These are phyloP conservation scores for Gloeostereum incarnatum DNA, from an alignment of 768 basidiomycete genomes.

Conservation along the genomic window DNA sequence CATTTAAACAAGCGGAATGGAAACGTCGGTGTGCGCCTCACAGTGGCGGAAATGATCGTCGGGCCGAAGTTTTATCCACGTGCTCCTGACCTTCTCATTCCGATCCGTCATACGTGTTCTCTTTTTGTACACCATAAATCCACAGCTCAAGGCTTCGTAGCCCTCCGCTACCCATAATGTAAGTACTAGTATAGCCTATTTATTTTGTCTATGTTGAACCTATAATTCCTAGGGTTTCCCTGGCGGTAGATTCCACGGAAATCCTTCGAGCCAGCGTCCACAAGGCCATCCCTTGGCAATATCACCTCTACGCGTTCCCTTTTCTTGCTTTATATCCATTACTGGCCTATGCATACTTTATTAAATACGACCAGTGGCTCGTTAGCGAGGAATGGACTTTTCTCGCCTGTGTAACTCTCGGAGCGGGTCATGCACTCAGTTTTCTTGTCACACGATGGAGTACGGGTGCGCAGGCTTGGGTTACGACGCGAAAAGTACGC, in stretches of 20 bases:
- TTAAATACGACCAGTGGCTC: constrained; percentile 87
- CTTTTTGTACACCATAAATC: too few relatives aligned
- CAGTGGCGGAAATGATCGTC: too few relatives aligned
- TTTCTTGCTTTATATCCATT: constrained; percentile 78
- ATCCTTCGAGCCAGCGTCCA: constrained; percentile 62
- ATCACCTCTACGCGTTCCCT: constrained; percentile 65
- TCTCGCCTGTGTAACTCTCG: constrained; percentile 77
- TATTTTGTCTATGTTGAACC: too few relatives aligned
- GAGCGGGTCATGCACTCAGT: constrained; percentile 83
- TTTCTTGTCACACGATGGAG: constrained; percentile 92
- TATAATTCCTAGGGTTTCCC: constrained; percentile 26
- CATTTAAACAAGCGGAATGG: too few relatives aligned
- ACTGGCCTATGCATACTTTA: constrained; percentile 84
- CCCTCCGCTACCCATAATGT: too few relatives aligned
- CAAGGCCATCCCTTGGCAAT: constrained; percentile 55
- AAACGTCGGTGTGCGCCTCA: too few relatives aligned
- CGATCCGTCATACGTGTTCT: too few relatives aligned
- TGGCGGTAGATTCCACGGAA: constrained; percentile 56
- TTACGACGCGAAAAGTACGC: constrained; percentile 68
- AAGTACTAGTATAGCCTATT: too few relatives aligned
- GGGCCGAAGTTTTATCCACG: too few relatives aligned
- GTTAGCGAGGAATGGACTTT: constrained; percentile 98
- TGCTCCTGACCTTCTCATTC: too few relatives aligned
- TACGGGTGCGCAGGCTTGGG: constrained; percentile 62
- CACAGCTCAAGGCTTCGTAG: too few relatives aligned